Evolutionary conservation across 768 basidiomycete genomes (phyloP).

Genomic region (Suillus americanus): DNA sequence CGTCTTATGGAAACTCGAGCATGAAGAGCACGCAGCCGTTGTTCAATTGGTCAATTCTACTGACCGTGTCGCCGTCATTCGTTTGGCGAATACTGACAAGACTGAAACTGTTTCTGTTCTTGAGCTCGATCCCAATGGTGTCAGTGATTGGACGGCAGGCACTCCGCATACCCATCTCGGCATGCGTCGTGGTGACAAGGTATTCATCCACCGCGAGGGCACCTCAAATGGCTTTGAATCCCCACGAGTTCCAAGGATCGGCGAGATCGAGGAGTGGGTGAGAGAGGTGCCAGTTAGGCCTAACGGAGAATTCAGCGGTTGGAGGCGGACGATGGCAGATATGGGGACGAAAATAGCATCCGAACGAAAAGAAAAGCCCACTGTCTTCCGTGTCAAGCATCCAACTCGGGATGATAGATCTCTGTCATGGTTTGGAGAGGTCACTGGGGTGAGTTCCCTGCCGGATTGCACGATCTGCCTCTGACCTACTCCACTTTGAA

Average conservation of each 20-base stretch:
- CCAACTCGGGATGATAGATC: conserved; percentile 39
- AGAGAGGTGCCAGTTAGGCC: conserved; percentile 52
- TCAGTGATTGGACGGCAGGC: conserved; percentile 47
- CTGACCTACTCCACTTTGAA: conserved; percentile 28
- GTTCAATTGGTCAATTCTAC: conserved; percentile 75
- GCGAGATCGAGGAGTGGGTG: conserved; percentile 82
- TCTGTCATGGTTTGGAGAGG: conserved; percentile 86
- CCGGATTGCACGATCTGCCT: conserved; percentile 6
- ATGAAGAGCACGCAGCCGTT: conserved; percentile 61
- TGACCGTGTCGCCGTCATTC: conserved; percentile 69
- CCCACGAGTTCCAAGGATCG: conserved; percentile 80
- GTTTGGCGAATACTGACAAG: conserved; percentile 51
- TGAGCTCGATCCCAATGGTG: conserved; percentile 87
- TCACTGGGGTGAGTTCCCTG: conserved; percentile 55
- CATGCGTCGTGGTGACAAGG: conserved; percentile 79
- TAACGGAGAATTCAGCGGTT: conserved; percentile 58
- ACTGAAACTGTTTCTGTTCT: conserved; percentile 75
- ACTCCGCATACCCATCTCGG: conserved; percentile 61
- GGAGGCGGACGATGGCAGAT: conserved; percentile 73
- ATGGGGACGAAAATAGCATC: conserved; percentile 59
- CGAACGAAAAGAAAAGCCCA: conserved; percentile 38
- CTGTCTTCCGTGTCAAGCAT: conserved; percentile 44
- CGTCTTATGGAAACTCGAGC: conserved; percentile 81
- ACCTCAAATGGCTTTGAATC: conserved; percentile 68
- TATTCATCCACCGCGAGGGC: conserved; percentile 72